Evolutionary conservation across 208 protist genomes (phyloP).

Genomic region (Crithidia sp.): DNA sequence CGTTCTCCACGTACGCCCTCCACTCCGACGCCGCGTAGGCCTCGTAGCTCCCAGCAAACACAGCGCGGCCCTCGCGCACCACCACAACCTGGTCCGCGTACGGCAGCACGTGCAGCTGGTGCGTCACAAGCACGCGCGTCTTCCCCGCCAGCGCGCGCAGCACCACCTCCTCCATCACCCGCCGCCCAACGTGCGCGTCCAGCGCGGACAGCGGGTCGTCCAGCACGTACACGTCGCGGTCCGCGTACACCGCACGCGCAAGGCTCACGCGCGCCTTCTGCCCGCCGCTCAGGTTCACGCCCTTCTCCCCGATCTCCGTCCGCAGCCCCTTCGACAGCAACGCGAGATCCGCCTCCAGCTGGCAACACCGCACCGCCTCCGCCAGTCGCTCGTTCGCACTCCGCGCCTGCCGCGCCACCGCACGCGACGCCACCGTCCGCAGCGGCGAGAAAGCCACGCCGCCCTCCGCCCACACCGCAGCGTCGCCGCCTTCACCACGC

Average conservation of each 20-base stretch:
- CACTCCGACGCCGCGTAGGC: conserved; percentile 39
- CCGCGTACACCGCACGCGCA: too few relatives aligned
- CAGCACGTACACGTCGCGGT: too few relatives aligned
- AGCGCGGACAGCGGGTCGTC: conserved; percentile 50
- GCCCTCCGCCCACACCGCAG: conserved; percentile 23
- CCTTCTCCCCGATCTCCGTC: conserved; percentile 56
- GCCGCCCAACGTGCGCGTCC: conserved; percentile 87
- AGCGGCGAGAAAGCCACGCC: conserved; percentile 18
- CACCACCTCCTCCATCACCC: conserved; percentile 61
- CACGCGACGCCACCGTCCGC: conserved; percentile 47
- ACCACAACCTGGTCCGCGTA: conserved; percentile 88
- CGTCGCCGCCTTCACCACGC: not conserved
- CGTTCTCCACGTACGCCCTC: conserved; percentile 15
- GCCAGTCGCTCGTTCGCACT: conserved; percentile 59
- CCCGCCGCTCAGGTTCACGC: conserved; percentile 72
- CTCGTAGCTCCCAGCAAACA: conserved; percentile 39
- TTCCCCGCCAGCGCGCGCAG: conserved; percentile 62
- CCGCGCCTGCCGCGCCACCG: conserved; percentile 93
- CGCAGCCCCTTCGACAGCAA: conserved; percentile 39
- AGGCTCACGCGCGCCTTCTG: conserved; percentile 70
- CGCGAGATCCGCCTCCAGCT: conserved; percentile 76
- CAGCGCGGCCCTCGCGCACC: conserved; percentile 60
- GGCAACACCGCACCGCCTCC: conserved; percentile 49
- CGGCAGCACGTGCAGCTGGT: conserved; percentile 91
- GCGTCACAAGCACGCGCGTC: conserved; percentile 93